A percentile compares a stretch with the other conserved stretches of the same genome.
phyloP scores from a whole-genome alignment of 305 asterid genomes.

The Solanum chacoense region DNA sequence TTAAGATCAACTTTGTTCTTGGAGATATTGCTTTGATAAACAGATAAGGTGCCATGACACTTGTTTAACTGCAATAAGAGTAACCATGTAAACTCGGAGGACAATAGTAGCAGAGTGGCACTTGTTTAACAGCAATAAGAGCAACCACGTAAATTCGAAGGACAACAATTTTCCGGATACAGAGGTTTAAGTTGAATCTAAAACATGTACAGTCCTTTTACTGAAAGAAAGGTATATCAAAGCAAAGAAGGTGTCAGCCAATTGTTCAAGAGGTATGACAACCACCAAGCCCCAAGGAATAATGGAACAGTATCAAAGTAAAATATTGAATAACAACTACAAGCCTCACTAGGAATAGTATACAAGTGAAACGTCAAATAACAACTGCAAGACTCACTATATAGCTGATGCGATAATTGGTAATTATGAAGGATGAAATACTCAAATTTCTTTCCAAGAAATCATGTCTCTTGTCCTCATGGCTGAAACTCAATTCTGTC shows the following conservation, averaged over 20 bases:
- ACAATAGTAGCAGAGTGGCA: constrained; percentile 23
- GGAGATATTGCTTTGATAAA: constrained; percentile 74
- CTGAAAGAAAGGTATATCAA: not conserved
- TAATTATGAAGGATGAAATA: not conserved
- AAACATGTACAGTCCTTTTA: not conserved
- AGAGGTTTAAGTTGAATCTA: not conserved
- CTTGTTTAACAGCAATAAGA: constrained; percentile 59
- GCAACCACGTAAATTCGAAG: not conserved
- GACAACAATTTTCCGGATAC: not conserved
- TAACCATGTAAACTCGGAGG: not conserved
- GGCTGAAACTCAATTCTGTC: not conserved
- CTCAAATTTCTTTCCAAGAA: not conserved
- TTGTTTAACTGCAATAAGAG: constrained; percentile 62
- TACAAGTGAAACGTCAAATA: not conserved
- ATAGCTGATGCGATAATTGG: not conserved
- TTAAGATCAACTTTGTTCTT: constrained; percentile 72
- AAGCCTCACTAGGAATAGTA: not conserved
- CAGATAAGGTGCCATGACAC: constrained; percentile 68
- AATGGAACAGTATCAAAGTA: not conserved
- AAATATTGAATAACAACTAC: not conserved
- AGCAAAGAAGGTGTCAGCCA: not conserved
- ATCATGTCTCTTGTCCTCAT: not conserved
- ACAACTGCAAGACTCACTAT: not conserved
- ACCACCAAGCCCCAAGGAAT: not conserved
- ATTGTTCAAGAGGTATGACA: not conserved